phyloP scores from a whole-genome alignment of 352 stramenopile genomes.

The Globisporangium alternatum region DNA sequence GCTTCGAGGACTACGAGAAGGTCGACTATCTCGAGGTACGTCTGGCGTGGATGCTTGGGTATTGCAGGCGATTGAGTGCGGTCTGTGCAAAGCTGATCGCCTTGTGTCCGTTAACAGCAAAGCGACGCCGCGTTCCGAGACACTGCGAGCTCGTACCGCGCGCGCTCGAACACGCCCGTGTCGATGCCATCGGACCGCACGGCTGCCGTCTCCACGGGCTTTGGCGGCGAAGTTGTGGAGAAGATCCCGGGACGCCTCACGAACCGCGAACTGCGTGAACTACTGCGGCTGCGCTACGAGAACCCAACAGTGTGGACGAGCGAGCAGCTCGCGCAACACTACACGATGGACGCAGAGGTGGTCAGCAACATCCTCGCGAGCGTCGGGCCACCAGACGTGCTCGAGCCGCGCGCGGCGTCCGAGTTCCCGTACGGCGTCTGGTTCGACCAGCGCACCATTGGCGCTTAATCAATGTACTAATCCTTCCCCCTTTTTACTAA shows the following conservation, averaged over 20 bases:
- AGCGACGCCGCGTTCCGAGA: slow-evolving; percentile 46
- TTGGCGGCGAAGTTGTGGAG: slow-evolving; percentile 33
- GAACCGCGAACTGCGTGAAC: slow-evolving; percentile 45
- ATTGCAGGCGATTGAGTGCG: neutral
- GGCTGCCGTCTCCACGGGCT: slow-evolving; percentile 29
- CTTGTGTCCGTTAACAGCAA: slow-evolving; percentile 23
- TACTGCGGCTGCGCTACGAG: slow-evolving; percentile 68
- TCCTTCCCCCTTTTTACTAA: slow-evolving; percentile 1
- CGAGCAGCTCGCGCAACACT: slow-evolving; percentile 48
- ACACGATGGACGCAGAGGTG: slow-evolving; percentile 30
- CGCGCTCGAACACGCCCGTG: slow-evolving; percentile 34
- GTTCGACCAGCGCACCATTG: slow-evolving; percentile 20
- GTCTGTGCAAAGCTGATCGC: neutral
- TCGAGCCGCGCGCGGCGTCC: slow-evolving; percentile 39
- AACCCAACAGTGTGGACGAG: slow-evolving; percentile 45
- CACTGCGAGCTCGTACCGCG: slow-evolving; percentile 65
- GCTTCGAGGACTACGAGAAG: slow-evolving; percentile 56
- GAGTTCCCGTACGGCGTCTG: slow-evolving; percentile 65
- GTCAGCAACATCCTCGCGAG: slow-evolving; percentile 36
- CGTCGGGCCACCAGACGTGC: slow-evolving; percentile 55
- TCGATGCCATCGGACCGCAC: slow-evolving; percentile 56
- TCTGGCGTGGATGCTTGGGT: neutral
- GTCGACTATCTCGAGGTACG: slow-evolving; percentile 41
- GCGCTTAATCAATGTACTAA: neutral
- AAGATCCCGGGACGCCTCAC: slow-evolving; percentile 47